Percentiles rank a stretch among this genome's conserved stretches.
phyloP scores from a whole-genome alignment of 164 flowering plant species.

The Vitis rupestris region DNA sequence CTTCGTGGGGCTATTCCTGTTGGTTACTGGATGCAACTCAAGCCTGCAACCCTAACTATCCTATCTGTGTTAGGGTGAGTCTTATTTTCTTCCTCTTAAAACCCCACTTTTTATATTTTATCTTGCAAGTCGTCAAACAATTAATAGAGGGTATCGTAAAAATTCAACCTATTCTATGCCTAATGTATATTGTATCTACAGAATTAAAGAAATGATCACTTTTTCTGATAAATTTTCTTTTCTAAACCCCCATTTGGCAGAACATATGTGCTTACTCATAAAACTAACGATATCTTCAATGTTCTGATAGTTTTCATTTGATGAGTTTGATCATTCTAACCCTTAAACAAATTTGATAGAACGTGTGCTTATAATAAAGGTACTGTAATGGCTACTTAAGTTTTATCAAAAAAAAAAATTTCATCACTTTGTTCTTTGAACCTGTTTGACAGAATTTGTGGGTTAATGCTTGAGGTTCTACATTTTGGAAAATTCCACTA shows the following conservation, averaged over 20 bases:
- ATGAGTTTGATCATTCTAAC: neutral
- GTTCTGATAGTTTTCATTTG: neutral
- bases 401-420: too few species aligned
- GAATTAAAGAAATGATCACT: neutral
- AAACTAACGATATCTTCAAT: too few species aligned
- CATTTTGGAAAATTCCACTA: neutral
- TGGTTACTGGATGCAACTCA: conserved; percentile 98
- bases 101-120: neutral
- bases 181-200: neutral
- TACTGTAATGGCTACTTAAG: neutral
- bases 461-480: neutral
- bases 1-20: conserved; percentile 99
- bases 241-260: too few species aligned
- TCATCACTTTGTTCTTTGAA: neutral
- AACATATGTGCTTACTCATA: too few species aligned
- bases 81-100: neutral
- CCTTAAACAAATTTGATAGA: neutral
- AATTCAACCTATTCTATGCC: neutral
- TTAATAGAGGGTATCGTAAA: neutral
- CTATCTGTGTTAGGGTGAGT: conserved; percentile 78
- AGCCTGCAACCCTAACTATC: conserved; percentile 60
- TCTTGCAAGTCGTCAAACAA: neutral
- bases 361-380: neutral
- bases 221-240: neutral
- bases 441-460: neutral